Percentiles rank a stretch among this genome's conserved stretches.
Evolutionary conservation across 2,329 filamentous ascomycete genomes (phyloP).

Genomic region (Arthrinium phaeospermum): DNA sequence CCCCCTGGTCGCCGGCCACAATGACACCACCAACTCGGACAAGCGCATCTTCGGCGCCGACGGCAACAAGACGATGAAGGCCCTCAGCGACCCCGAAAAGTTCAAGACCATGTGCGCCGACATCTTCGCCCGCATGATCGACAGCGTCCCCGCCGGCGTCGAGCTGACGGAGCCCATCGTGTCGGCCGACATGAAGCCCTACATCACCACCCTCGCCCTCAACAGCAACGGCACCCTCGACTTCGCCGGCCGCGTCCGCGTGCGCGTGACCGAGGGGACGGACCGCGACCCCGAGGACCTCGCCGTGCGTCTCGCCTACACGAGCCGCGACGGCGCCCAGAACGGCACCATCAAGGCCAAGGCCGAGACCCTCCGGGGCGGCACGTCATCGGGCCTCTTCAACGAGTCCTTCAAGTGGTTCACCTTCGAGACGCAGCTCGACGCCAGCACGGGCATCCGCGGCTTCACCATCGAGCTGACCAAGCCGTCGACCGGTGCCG

Average conservation of each 20-base stretch:
- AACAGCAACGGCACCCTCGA: slow-evolving; percentile 30
- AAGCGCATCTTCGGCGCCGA: slow-evolving; percentile 50
- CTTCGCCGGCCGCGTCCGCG: slow-evolving; percentile 12
- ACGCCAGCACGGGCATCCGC: slow-evolving; percentile 35
- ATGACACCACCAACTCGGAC: slow-evolving; percentile 48
- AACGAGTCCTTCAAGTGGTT: slow-evolving; percentile 38
- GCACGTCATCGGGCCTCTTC: slow-evolving; percentile 32
- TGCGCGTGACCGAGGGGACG: slow-evolving; percentile 21
- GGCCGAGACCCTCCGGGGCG: slow-evolving; percentile 27
- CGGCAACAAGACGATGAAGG: slow-evolving; percentile 48
- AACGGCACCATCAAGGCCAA: slow-evolving; percentile 22
- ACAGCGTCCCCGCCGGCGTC: slow-evolving; percentile 40
- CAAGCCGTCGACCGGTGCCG: slow-evolving; percentile 33
- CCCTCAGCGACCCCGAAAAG: slow-evolving; percentile 41
- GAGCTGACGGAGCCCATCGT: slow-evolving; percentile 37
- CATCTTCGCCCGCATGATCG: slow-evolving; percentile 43
- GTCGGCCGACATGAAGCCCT: slow-evolving; percentile 40
- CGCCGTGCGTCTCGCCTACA: slow-evolving; percentile 28
- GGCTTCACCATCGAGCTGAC: slow-evolving; percentile 39
- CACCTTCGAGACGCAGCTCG: slow-evolving; percentile 36
- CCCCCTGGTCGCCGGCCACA: slow-evolving; percentile 47
- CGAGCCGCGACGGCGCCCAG: slow-evolving; percentile 28
- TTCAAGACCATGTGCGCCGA: slow-evolving; percentile 44
- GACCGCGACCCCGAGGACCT: slow-evolving; percentile 31
- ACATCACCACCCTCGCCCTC: slow-evolving; percentile 35